These are phyloP conservation scores for Panicum hallii DNA, from an alignment of 202 grass and related monocot species.

Conservation along the genomic window DNA sequence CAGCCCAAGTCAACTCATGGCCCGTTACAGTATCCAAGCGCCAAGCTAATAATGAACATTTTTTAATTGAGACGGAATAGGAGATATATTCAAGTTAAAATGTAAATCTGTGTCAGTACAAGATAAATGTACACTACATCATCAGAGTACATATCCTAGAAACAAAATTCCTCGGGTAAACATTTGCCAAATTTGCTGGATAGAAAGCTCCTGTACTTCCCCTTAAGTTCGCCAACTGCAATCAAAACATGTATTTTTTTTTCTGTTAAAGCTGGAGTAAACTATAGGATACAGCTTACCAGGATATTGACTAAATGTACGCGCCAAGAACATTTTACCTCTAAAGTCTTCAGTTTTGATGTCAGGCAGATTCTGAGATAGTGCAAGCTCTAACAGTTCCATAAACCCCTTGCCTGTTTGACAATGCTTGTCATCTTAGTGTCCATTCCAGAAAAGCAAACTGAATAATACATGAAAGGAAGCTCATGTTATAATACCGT, in stretches of 20 bases:
- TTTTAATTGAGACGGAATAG: not conserved
- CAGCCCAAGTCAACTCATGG: not conserved
- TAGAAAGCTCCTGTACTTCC: slow-evolving; percentile 83
- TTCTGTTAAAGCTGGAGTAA: not conserved
- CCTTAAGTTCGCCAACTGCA: slow-evolving; percentile 82
- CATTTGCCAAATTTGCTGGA: slow-evolving; percentile 58
- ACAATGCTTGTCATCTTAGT: slow-evolving; percentile 22
- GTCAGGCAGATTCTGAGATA: slow-evolving; percentile 47
- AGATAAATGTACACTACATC: not conserved
- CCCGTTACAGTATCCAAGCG: slow-evolving; percentile 4
- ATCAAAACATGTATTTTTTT: slow-evolving; percentile 1
- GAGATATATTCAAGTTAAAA: not conserved
- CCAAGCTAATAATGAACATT: not conserved
- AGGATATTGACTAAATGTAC: slow-evolving; percentile 15
- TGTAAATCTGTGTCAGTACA: slow-evolving; percentile 2
- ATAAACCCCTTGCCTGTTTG: slow-evolving; percentile 64
- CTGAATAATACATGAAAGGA: slow-evolving; percentile 13
- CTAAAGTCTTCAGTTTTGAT: slow-evolving; percentile 48
- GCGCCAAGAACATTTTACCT: slow-evolving; percentile 59
- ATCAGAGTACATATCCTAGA: slow-evolving; percentile 42
- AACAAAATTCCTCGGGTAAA: slow-evolving; percentile 70
- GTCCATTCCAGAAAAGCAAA: slow-evolving; percentile 18
- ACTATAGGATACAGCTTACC: not conserved
- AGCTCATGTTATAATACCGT: slow-evolving; percentile 50
- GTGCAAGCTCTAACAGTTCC: slow-evolving; percentile 51